phyloP scores from a whole-genome alignment of 2,329 filamentous ascomycete genomes.

The Aureobasidium namibiae region DNA sequence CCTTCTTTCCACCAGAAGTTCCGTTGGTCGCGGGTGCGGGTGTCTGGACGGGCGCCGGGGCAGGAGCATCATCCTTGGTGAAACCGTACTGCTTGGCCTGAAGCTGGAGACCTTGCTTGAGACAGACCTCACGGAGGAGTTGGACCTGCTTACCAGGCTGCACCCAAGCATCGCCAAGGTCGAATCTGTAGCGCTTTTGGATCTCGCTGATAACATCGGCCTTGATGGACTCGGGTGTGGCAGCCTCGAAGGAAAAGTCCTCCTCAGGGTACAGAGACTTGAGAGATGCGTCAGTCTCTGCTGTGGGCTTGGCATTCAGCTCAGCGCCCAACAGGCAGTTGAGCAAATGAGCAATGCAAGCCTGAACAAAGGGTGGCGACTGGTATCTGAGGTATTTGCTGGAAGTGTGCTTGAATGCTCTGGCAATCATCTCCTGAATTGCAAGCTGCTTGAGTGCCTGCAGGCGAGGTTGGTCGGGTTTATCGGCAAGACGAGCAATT shows the following conservation, averaged over 20 bases:
- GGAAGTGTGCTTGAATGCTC: slow-evolving; percentile 88
- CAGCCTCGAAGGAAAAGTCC: slow-evolving; percentile 70
- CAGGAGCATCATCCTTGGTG: slow-evolving; percentile 31
- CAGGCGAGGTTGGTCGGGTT: slow-evolving; percentile 60
- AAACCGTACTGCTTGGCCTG: slow-evolving; percentile 71
- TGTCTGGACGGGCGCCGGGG: slow-evolving; percentile 21
- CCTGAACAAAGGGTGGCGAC: slow-evolving; percentile 68
- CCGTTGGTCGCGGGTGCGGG: slow-evolving; percentile 28
- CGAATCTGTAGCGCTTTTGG: slow-evolving; percentile 65
- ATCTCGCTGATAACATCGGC: slow-evolving; percentile 65
- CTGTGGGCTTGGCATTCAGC: slow-evolving; percentile 67
- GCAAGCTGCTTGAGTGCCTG: slow-evolving; percentile 69
- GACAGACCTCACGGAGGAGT: slow-evolving; percentile 75
- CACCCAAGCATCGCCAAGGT: slow-evolving; percentile 61
- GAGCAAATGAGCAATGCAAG: slow-evolving; percentile 76
- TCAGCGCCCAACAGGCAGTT: slow-evolving; percentile 82
- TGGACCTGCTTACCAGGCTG: slow-evolving; percentile 64
- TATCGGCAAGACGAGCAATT: slow-evolving; percentile 57
- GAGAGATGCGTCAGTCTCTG: slow-evolving; percentile 68
- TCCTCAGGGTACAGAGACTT: slow-evolving; percentile 70
- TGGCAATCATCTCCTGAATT: slow-evolving; percentile 87
- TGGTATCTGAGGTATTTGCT: slow-evolving; percentile 71
- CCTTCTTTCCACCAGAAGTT: slow-evolving; percentile 31
- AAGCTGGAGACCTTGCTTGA: slow-evolving; percentile 86
- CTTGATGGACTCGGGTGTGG: slow-evolving; percentile 65